A percentile compares a stretch with the other conserved stretches of the same genome.
Conservation (phyloP, 345 rosid genomes). For the Eucalyptus leucophloia region DNA sequence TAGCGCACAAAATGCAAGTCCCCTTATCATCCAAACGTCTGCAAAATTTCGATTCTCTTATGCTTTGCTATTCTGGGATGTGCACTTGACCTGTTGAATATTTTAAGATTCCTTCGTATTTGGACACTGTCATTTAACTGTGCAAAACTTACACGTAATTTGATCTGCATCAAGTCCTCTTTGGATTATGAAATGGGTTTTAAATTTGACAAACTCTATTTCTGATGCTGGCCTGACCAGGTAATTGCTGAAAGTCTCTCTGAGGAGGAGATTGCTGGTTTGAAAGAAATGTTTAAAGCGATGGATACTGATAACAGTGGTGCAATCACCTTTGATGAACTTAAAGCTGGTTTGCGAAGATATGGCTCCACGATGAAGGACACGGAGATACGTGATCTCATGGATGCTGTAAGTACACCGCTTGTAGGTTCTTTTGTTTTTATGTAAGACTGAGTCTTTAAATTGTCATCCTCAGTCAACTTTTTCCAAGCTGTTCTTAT, state of each 20-base stretch:
- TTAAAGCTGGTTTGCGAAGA: conserved; percentile 90
- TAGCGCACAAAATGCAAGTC: neutral
- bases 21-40: neutral
- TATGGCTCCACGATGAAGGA: conserved; percentile 96
- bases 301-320: conserved; percentile 99
- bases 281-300: conserved; percentile 83
- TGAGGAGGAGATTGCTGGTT: conserved; percentile 97
- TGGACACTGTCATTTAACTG: neutral
- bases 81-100: neutral
- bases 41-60: neutral
- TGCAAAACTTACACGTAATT: neutral
- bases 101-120: neutral
- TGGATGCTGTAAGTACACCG: conserved; percentile 77
- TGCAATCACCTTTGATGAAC: conserved; percentile 96
- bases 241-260: conserved; percentile 98
- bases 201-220: neutral
- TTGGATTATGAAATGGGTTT: neutral
- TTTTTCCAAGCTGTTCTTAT: neutral
- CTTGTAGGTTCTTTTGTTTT: neutral
- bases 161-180: neutral
- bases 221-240: conserved; percentile 20
- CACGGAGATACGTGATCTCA: conserved; percentile 87
- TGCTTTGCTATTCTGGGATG: neutral
- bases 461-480: neutral
- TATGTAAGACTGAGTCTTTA: neutral